These are phyloP conservation scores for Blastocystis hominis DNA, from an alignment of 352 stramenopile genomes.

Conservation along the genomic window DNA sequence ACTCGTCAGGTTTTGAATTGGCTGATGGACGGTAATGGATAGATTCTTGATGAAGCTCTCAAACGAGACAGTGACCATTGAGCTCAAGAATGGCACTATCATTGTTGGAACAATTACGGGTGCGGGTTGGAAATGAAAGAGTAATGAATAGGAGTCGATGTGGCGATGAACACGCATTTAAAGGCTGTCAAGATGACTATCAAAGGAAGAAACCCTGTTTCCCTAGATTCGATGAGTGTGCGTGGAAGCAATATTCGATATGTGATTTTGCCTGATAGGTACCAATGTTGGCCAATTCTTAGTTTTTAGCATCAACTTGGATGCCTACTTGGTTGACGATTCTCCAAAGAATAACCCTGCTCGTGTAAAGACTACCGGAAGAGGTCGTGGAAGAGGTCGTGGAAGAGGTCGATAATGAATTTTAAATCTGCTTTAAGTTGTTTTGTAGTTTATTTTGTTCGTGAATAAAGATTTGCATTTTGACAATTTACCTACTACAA, in stretches of 20 bases:
- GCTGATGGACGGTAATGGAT: neutral
- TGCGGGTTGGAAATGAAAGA: constrained; percentile 58
- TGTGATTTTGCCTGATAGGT: constrained; percentile 78
- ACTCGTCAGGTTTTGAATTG: constrained; percentile 43
- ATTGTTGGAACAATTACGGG: constrained; percentile 90
- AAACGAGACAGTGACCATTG: constrained; percentile 95
- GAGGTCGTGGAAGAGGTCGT: constrained; percentile 69
- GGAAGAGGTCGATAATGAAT: constrained; percentile 63
- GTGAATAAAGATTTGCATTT: neutral
- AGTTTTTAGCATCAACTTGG: constrained; percentile 84
- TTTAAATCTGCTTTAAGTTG: neutral
- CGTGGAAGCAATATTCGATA: constrained; percentile 94
- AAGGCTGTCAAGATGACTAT: constrained; percentile 93
- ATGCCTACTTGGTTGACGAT: constrained; percentile 95
- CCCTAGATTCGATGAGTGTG: constrained; percentile 89
- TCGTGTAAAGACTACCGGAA: constrained; percentile 64
- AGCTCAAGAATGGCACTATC: constrained; percentile 99
- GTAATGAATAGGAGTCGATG: constrained; percentile 79
- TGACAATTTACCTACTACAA: no score
- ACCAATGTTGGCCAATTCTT: neutral
- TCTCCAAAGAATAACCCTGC: constrained; percentile 85
- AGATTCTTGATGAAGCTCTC: constrained; percentile 95
- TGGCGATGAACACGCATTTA: constrained; percentile 99
- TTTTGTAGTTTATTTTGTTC: constrained; percentile 40
- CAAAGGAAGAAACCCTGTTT: constrained; percentile 91